Percentiles rank a stretch among this genome's conserved stretches.
These are phyloP conservation scores for Starmera pachycereana DNA, from an alignment of 805 yeast genomes.

Conservation along the genomic window DNA sequence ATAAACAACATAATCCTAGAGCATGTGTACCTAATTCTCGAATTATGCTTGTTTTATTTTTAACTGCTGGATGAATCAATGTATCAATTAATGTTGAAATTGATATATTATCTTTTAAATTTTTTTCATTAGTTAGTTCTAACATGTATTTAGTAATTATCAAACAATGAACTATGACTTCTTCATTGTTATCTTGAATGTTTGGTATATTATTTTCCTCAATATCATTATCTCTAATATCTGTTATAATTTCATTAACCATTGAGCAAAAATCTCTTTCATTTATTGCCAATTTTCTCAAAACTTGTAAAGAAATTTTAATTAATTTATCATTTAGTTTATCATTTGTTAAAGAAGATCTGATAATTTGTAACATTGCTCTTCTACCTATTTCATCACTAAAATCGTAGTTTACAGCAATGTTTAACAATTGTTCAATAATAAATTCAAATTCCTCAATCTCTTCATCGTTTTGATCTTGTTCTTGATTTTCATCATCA, in stretches of 20 bases:
- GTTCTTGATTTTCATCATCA: conserved; percentile 28
- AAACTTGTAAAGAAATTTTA: conserved; percentile 49
- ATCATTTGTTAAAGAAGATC: conserved; percentile 50
- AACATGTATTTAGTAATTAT: conserved; percentile 59
- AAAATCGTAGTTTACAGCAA: conserved; percentile 68
- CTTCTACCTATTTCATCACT: conserved; percentile 89
- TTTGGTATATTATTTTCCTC: conserved; percentile 13
- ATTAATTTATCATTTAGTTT: conserved; percentile 43
- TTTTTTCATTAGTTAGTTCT: conserved; percentile 47
- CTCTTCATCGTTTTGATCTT: too few relatives aligned
- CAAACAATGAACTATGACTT: conserved; percentile 51
- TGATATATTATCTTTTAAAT: conserved; percentile 54
- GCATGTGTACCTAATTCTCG: conserved; percentile 62
- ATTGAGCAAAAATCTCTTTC: conserved; percentile 80
- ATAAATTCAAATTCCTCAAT: conserved; percentile 39
- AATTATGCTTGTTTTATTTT: conserved; percentile 41
- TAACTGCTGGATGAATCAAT: conserved; percentile 72
- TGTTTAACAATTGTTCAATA: conserved; percentile 57
- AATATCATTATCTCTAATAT: conserved; percentile 54
- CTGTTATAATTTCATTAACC: conserved; percentile 79
- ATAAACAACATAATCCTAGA: conserved; percentile 68
- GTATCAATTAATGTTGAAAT: conserved; percentile 62
- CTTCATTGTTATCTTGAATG: conserved; percentile 17
- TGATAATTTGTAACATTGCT: conserved; percentile 49
- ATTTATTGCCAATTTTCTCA: conserved; percentile 60